phyloP scores from a whole-genome alignment of 139 green algal genomes.

The Yamagishiella unicocca region DNA sequence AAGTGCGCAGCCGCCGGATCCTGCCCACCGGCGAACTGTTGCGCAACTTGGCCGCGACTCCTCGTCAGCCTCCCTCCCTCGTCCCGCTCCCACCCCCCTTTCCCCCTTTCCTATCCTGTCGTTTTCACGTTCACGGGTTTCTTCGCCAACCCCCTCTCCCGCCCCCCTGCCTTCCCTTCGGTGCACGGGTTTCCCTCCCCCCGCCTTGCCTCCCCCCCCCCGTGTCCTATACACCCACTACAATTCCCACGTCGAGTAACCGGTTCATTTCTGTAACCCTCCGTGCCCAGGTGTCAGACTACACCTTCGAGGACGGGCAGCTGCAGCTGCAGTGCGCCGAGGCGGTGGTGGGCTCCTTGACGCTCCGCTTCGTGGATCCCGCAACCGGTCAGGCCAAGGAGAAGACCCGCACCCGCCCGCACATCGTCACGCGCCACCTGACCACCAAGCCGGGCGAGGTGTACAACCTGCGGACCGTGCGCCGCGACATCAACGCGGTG shows the following conservation, averaged over 20 bases:
- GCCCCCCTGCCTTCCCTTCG: neutral
- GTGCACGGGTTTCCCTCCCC: neutral
- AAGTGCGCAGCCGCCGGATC: too few relatives aligned
- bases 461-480: constrained; percentile 83
- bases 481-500: constrained; percentile 91
- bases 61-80: neutral
- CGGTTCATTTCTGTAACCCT: too few relatives aligned
- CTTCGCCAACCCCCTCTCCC: neutral
- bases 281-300: constrained; percentile 53
- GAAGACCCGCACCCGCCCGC: constrained; percentile 80
- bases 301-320: constrained; percentile 55
- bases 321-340: constrained; percentile 73
- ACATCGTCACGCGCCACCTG: constrained; percentile 88
- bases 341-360: constrained; percentile 79
- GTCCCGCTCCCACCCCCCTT: neutral
- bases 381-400: constrained; percentile 68
- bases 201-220: constrained; percentile 20
- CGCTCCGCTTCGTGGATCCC: constrained; percentile 84
- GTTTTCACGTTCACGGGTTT: neutral
- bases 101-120: neutral
- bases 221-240: neutral
- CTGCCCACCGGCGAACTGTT: too few relatives aligned
- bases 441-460: constrained; percentile 80
- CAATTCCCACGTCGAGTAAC: too few relatives aligned
- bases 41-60: too few relatives aligned